A percentile compares a stretch with the other conserved stretches of the same genome.
These are phyloP conservation scores for Penicillium vulpinum DNA, from an alignment of 2,329 filamentous ascomycete genomes.

Conservation along the genomic window DNA sequence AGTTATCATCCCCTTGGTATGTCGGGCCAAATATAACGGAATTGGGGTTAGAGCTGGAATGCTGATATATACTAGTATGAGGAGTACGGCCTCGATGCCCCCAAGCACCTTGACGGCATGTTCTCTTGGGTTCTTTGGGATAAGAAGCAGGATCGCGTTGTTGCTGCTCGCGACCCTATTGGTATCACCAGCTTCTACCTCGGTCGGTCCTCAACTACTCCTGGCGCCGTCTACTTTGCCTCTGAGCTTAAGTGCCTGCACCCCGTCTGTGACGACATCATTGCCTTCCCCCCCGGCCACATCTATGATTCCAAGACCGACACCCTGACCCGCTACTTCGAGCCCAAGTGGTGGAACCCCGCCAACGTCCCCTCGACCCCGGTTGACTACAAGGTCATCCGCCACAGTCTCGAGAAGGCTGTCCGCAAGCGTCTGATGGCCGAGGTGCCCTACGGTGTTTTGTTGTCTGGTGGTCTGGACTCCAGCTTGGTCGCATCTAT, in stretches of 20 bases:
- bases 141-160: slow-evolving; percentile 85
- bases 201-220: slow-evolving; percentile 81
- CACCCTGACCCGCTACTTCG: slow-evolving; percentile 80
- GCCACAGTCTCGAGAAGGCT: slow-evolving; percentile 80
- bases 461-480: slow-evolving; percentile 92
- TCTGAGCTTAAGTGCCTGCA: slow-evolving; percentile 94
- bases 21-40: slow-evolving; percentile 30
- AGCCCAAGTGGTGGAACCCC: slow-evolving; percentile 90
- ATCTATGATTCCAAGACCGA: slow-evolving; percentile 93
- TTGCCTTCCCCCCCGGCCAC: slow-evolving; percentile 91
- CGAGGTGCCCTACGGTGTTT: slow-evolving; percentile 94
- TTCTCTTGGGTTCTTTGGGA: slow-evolving; percentile 99
- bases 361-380: slow-evolving; percentile 74
- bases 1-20: slow-evolving; percentile 94
- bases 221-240: slow-evolving; percentile 87
- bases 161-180: slow-evolving; percentile 94
- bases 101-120: slow-evolving; percentile 96
- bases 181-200: slow-evolving; percentile 98
- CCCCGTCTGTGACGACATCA: slow-evolving; percentile 91
- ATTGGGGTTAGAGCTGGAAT: neutral
- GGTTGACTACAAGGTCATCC: slow-evolving; percentile 78
- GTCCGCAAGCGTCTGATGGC: slow-evolving; percentile 98
- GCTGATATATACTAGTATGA: slow-evolving; percentile 65
- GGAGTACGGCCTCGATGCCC: slow-evolving; percentile 87
- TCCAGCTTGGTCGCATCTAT: slow-evolving; percentile 94